Conservation (phyloP, 345 rosid species). For the Odontarrhena argentea region DNA sequence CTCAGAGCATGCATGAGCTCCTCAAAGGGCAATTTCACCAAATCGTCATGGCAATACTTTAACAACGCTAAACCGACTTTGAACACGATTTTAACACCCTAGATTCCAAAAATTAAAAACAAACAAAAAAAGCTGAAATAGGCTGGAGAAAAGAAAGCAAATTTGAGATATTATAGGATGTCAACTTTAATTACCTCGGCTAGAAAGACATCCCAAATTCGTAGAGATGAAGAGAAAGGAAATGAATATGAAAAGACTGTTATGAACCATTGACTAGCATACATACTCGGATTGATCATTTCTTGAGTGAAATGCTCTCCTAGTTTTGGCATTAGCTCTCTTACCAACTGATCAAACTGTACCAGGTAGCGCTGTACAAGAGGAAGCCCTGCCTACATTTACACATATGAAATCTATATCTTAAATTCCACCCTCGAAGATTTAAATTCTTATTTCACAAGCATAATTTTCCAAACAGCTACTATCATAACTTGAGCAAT, state of each 20-base stretch:
- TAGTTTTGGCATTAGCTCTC: constrained; percentile 81
- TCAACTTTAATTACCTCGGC: constrained; percentile 60
- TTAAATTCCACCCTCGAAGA: no score
- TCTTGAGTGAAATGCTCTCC: constrained; percentile 86
- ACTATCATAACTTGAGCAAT: constrained; percentile 15
- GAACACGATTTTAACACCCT: constrained; percentile 97
- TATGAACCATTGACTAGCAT: constrained; percentile 98
- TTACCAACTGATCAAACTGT: constrained; percentile 77
- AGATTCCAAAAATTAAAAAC: background rate
- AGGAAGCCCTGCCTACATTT: constrained; percentile 80
- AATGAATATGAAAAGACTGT: constrained; percentile 93
- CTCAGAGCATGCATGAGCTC: constrained; percentile 89
- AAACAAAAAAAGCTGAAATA: background rate
- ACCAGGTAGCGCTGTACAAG: constrained; percentile 86
- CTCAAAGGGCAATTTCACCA: constrained; percentile 93
- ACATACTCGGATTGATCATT: constrained; percentile 99
- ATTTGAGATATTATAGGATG: background rate
- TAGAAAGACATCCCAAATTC: constrained; percentile 98
- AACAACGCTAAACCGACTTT: constrained; percentile 93
- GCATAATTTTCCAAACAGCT: background rate
- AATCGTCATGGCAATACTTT: constrained; percentile 86
- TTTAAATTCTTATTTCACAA: no score
- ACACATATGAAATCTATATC: background rate
- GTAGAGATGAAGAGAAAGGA: constrained; percentile 89
- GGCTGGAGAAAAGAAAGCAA: background rate